Conservation (phyloP, 164 flowering plant genomes). For the Malania oleifera region DNA sequence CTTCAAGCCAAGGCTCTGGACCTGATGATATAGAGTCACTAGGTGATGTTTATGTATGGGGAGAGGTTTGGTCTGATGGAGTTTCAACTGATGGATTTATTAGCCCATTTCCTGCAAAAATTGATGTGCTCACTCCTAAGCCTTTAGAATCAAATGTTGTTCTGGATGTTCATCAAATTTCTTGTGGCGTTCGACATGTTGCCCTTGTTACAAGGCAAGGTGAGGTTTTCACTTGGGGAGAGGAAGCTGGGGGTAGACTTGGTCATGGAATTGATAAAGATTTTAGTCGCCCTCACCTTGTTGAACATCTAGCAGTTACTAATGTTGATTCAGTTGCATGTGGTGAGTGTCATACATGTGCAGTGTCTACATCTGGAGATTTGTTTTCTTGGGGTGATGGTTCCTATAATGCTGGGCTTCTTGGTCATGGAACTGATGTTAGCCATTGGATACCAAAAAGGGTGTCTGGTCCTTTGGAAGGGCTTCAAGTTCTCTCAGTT, state of each 20-base stretch:
- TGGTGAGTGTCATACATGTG: conserved; percentile 89
- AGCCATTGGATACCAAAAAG: conserved; percentile 87
- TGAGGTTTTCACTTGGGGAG: conserved; percentile 96
- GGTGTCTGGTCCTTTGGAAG: conserved; percentile 68
- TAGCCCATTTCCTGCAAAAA: conserved; percentile 28
- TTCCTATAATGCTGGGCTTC: conserved; percentile 60
- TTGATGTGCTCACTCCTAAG: conserved; percentile 69
- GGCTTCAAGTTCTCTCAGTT: conserved; percentile 63
- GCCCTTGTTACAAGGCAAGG: conserved; percentile 90
- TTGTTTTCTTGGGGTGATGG: conserved; percentile 89
- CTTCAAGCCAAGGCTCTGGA: conserved; percentile 86
- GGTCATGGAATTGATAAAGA: conserved; percentile 74
- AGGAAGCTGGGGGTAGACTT: conserved; percentile 82
- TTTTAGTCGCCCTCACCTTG: conserved; percentile 59
- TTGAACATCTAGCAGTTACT: conserved; percentile 53
- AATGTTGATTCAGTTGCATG: conserved; percentile 68
- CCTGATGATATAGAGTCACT: conserved; percentile 88
- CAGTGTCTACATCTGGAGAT: conserved; percentile 63
- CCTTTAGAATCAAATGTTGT: conserved; percentile 75
- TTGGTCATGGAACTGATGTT: conserved; percentile 64
- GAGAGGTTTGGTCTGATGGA: conserved; percentile 72
- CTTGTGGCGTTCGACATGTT: conserved; percentile 78
- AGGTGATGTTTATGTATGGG: conserved; percentile 98
- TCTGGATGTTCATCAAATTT: conserved; percentile 79
- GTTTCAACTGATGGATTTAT: conserved; percentile 32